Evolutionary conservation across 768 basidiomycete genomes (phyloP), one percentile per base, ranked within the genome.

Genomic region (Leccinum subtestaceum): DNA sequence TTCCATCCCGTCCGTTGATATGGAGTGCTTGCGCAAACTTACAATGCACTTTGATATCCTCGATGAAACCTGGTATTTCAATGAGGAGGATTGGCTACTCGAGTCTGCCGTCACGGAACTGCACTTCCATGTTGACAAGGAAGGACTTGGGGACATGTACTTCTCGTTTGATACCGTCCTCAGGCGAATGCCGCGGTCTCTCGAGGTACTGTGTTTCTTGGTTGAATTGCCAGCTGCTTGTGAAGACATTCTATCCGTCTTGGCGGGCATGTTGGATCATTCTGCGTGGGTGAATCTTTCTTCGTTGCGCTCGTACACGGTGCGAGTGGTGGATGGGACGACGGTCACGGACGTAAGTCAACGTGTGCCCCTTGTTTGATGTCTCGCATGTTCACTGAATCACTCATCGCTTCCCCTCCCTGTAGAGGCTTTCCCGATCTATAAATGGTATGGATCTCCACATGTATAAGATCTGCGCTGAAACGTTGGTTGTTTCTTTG

Each of bases 381-480:
- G 40, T 43, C 9, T n/a, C 9, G n/a, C 40, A n/a, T 17, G 15
- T 4, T 5, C 40, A 43, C 40, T 10, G 2, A 43, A 43, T 43
- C 40, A n/a, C 40, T n/a, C n/a, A 5, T 43, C n/a, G n/a, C 2
- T 43, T 43, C n/a, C 40, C 2, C 4, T 19, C 13, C 1, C 21
- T n/a, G 12, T 48, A 67, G 66, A 17, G 9, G 4, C 40, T 43
- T 10, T 43, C n/a, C 9, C 17, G 9, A 43, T n/a, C 40, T 43
- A 5, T 38, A 2, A 11, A 46, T 12, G 29, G 47, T 11, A 29
- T 56, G 9, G 1, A 48, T 19, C 27, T 25, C 17, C 47, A 40
- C 34, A 12, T 31, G 13, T 63, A 19, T 56, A 50, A 36, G 55
- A 6, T 45, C 59, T 21, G 31, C 9, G 9, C 8, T 68, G 48